Conservation (phyloP, 345 rosid species). For the Linum tenue region DNA sequence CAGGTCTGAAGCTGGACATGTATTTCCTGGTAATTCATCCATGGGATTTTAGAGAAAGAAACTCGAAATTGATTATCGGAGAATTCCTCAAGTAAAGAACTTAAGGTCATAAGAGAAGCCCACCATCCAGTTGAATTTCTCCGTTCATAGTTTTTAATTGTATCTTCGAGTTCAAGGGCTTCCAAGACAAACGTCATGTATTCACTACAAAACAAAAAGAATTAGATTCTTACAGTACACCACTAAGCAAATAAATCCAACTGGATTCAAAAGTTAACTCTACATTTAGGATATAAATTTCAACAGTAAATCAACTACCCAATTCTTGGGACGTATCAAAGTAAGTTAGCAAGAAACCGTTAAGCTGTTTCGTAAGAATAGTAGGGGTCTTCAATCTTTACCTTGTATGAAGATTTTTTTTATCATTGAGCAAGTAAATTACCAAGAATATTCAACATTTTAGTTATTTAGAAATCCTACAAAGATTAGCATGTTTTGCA, state of each 20-base stretch:
- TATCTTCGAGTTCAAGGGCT: conserved; percentile 92
- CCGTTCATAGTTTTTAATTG: conserved; percentile 76
- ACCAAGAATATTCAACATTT: too few species aligned
- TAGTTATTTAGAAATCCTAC: too few species aligned
- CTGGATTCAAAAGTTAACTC: not conserved
- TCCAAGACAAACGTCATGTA: conserved; percentile 71
- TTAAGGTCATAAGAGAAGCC: conserved; percentile 18
- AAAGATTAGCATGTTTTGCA: too few species aligned
- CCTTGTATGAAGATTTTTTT: too few species aligned
- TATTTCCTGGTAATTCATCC: conserved; percentile 54
- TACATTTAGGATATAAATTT: not conserved
- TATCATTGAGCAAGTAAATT: too few species aligned
- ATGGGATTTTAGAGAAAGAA: conserved; percentile 10
- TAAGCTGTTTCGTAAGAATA: too few species aligned
- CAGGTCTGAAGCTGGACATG: conserved; percentile 76
- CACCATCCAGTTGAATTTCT: conserved; percentile 90
- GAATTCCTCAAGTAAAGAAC: conserved; percentile 6
- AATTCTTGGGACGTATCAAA: too few species aligned
- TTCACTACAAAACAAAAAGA: conserved; percentile 44
- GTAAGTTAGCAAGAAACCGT: too few species aligned
- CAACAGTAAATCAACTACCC: not conserved
- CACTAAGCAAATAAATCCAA: not conserved
- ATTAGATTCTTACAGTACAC: conserved; percentile 7
- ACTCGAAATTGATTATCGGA: not conserved
- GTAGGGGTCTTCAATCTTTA: too few species aligned